A percentile compares a stretch with the other conserved stretches of the same genome.
phyloP scores from a whole-genome alignment of 345 rosid genomes.

The Pistacia atlantica region DNA sequence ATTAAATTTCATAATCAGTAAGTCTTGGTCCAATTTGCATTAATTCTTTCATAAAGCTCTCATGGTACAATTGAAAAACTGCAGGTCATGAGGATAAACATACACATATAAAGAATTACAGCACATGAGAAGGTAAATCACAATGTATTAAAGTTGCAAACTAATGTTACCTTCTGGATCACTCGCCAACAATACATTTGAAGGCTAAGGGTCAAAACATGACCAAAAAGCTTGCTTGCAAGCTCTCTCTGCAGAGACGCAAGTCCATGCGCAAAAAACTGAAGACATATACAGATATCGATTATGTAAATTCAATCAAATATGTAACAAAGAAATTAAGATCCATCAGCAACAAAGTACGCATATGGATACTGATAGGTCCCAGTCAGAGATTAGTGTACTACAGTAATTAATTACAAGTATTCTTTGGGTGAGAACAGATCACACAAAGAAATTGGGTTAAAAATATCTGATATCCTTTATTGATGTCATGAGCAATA shows the following conservation, averaged over 20 bases:
- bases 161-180: conserved; percentile 57
- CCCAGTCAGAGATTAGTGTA: too few species aligned
- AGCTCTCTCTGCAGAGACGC: conserved; percentile 57
- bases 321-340: background rate
- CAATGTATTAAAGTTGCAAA: background rate
- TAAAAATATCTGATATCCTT: too few species aligned
- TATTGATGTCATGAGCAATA: too few species aligned
- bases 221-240: conserved; percentile 50
- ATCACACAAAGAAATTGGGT: too few species aligned
- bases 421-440: too few species aligned
- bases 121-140: background rate
- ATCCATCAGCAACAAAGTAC: conserved; percentile 12
- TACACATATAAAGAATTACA: background rate
- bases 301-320: background rate
- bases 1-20: background rate
- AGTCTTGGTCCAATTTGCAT: background rate
- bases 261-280: conserved; percentile 77
- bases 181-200: conserved; percentile 78
- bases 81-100: background rate
- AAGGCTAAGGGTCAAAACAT: conserved; percentile 60
- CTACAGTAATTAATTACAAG: too few species aligned
- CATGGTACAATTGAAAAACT: background rate
- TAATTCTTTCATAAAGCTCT: background rate
- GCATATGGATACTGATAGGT: conserved; percentile 19
- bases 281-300: conserved; percentile 14